Evolutionary conservation across 2,329 filamentous ascomycete species (phyloP).

Genomic region (Alternaria triticina): DNA sequence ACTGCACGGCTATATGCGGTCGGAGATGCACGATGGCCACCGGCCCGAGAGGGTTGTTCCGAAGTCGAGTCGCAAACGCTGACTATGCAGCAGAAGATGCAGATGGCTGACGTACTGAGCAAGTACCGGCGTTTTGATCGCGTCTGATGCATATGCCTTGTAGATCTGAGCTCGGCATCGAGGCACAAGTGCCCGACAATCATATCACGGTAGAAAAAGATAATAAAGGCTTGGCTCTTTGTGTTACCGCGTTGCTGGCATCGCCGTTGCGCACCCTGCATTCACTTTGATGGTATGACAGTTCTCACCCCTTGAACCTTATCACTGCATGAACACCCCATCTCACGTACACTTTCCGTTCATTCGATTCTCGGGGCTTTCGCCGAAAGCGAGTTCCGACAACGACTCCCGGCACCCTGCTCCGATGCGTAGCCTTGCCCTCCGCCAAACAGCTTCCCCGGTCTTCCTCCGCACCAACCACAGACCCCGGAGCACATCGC

Average conservation of each 20-base stretch:
- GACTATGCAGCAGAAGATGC: neutral
- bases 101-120: neutral
- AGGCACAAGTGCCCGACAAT: neutral
- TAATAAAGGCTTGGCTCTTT: neutral
- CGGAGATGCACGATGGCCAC: neutral
- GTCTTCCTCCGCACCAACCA: conserved; percentile 9
- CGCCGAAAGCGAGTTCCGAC: neutral
- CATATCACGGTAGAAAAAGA: neutral
- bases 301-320: neutral
- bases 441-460: neutral
- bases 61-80: neutral
- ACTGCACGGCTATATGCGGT: neutral
- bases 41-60: conserved; percentile 1
- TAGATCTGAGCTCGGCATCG: neutral
- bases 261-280: neutral
- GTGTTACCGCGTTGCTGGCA: neutral
- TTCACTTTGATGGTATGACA: neutral
- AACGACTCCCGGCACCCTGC: neutral
- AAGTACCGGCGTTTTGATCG: neutral
- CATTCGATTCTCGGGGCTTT: neutral
- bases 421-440: neutral
- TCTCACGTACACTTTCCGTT: neutral
- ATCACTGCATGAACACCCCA: neutral
- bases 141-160: neutral
- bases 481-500: neutral